phyloP scores from a whole-genome alignment of 225 moss, liverwort and hornwort species.

The Takakia lepidozioides region DNA sequence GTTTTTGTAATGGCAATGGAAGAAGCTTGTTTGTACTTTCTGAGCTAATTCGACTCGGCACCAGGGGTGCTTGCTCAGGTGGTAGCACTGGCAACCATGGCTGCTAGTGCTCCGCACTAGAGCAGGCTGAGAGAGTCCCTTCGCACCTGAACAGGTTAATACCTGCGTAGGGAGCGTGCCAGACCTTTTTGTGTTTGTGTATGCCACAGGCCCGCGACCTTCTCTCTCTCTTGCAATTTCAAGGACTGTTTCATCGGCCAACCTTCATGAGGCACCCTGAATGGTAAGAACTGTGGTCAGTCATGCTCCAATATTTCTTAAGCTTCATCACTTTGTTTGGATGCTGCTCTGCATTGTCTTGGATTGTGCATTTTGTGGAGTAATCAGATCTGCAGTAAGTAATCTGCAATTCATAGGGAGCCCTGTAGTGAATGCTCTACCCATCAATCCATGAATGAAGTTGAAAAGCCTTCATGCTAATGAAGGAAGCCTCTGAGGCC shows the following conservation, averaged over 20 bases:
- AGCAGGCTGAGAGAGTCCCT: slow-evolving; percentile 99
- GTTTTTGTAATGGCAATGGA: slow-evolving; percentile 6
- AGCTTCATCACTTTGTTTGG: too few relatives aligned
- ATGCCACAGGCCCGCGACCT: slow-evolving; percentile 64
- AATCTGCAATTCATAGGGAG: too few relatives aligned
- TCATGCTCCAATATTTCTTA: too few relatives aligned
- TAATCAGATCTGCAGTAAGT: too few relatives aligned
- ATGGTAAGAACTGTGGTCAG: too few relatives aligned
- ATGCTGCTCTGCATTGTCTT: too few relatives aligned
- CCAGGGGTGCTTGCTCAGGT: slow-evolving; percentile 98
- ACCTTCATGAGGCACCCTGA: too few relatives aligned
- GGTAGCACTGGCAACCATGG: slow-evolving; percentile 20
- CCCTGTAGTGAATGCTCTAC: too few relatives aligned
- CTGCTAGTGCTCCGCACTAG: slow-evolving; percentile 43
- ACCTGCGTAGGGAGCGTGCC: slow-evolving; percentile 99
- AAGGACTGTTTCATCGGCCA: slow-evolving; percentile 11
- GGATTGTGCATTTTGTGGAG: too few relatives aligned
- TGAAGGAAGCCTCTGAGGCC: too few relatives aligned
- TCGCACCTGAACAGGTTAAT: slow-evolving; percentile 99
- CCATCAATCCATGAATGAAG: too few relatives aligned
- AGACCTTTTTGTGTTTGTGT: slow-evolving; percentile 59
- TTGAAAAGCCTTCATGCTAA: too few relatives aligned
- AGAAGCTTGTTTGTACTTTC: slow-evolving; percentile 9
- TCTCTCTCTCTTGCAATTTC: slow-evolving; percentile 19
- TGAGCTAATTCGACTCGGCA: slow-evolving; percentile 65